phyloP scores from a whole-genome alignment of 2,329 filamentous ascomycete genomes.

The Nakataea oryzae region DNA sequence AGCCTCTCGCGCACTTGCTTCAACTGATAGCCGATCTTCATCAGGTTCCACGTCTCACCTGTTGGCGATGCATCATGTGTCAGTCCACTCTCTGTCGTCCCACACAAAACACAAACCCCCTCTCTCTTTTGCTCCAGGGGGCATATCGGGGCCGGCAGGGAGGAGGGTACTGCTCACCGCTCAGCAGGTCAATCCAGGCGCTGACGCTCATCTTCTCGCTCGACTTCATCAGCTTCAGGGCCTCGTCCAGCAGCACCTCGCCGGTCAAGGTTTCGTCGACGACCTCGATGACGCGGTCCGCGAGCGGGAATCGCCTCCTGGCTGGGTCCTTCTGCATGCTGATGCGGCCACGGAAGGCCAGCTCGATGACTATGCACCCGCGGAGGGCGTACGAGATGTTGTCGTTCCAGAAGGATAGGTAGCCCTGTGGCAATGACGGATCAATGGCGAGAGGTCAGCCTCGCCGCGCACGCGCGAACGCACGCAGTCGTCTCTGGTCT shows the following conservation, averaged over 20 bases:
- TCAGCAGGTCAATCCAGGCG: slow-evolving; percentile 98
- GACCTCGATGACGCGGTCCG: slow-evolving; percentile 92
- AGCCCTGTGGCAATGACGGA: slow-evolving; percentile 52
- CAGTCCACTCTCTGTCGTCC: background rate
- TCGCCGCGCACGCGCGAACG: background rate
- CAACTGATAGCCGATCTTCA: slow-evolving; percentile 99
- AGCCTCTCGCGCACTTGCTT: slow-evolving; percentile 98
- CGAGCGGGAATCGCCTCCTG: slow-evolving; percentile 81
- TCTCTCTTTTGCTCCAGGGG: too few relatives aligned
- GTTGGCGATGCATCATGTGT: slow-evolving; percentile 7
- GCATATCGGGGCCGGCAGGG: background rate
- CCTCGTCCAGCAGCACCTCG: slow-evolving; percentile 93
- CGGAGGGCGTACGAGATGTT: slow-evolving; percentile 97
- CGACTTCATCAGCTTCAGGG: slow-evolving; percentile 99
- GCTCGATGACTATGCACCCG: slow-evolving; percentile 95
- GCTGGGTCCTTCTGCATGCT: slow-evolving; percentile 97
- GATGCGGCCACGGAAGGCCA: slow-evolving; percentile 90
- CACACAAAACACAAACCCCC: too few relatives aligned
- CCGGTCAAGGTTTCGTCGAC: slow-evolving; percentile 93
- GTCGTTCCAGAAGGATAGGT: slow-evolving; percentile 99
- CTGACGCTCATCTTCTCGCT: slow-evolving; percentile 99
- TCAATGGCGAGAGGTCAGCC: background rate
- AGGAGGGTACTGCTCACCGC: slow-evolving; percentile 53
- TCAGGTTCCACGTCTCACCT: slow-evolving; percentile 99
- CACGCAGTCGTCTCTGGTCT: background rate